A percentile compares a stretch with the other conserved stretches of the same genome.
phyloP scores from a whole-genome alignment of 1,139 yeast genomes.

The Taiozyma sp. region DNA sequence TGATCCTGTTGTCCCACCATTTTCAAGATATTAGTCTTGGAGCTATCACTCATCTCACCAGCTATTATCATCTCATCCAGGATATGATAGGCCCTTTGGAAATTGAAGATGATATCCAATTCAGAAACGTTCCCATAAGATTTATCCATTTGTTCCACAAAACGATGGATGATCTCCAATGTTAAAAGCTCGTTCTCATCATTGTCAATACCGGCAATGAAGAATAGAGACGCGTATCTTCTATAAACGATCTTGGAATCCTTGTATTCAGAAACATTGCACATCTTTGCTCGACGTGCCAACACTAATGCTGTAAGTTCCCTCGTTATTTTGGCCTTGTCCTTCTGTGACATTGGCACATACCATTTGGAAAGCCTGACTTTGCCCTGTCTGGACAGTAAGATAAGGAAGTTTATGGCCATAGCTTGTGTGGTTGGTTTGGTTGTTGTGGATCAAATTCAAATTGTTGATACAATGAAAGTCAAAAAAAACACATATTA shows the following conservation, averaged over 20 bases:
- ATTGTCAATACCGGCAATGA: constrained; percentile 78
- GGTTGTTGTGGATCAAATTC: too few species aligned
- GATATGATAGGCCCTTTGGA: constrained; percentile 88
- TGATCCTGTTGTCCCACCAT: constrained; percentile 80
- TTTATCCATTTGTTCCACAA: constrained; percentile 95
- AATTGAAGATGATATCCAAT: constrained; percentile 89
- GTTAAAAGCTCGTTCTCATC: constrained; percentile 86
- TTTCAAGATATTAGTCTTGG: constrained; percentile 73
- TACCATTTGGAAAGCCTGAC: constrained; percentile 94
- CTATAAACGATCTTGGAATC: constrained; percentile 87
- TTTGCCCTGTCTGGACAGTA: constrained; percentile 93
- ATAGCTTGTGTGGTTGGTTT: constrained; percentile 29
- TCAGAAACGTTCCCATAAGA: constrained; percentile 97
- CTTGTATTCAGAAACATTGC: constrained; percentile 83
- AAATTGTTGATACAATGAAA: too few species aligned
- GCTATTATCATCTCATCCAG: constrained; percentile 80
- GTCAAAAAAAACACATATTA: too few species aligned
- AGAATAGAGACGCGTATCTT: constrained; percentile 88
- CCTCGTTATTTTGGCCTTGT: constrained; percentile 75
- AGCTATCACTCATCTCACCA: constrained; percentile 83
- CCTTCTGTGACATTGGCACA: constrained; percentile 72
- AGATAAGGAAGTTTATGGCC: constrained; percentile 73
- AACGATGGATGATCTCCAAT: constrained; percentile 84
- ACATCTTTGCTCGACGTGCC: constrained; percentile 88
- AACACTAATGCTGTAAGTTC: constrained; percentile 85